Evolutionary conservation across 2,329 filamentous ascomycete species (phyloP).

Genomic region (Colletotrichum paranaense): DNA sequence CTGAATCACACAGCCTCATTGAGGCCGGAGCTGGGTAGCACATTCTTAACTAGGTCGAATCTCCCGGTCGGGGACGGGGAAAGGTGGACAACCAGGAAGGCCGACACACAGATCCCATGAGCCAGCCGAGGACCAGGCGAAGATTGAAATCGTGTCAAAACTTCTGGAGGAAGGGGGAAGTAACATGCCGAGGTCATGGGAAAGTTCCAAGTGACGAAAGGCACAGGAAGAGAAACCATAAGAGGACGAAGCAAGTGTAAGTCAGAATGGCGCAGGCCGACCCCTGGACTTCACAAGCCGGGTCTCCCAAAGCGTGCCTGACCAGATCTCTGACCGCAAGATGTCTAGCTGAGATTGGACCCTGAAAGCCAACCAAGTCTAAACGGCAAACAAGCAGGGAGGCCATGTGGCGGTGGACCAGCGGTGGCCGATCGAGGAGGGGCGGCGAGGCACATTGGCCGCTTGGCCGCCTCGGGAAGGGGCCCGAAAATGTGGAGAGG

Average conservation of each 20-base stretch:
- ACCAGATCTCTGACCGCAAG: slow-evolving; percentile 9
- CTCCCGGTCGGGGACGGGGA: slow-evolving; percentile 3
- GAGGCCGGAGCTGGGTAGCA: background rate
- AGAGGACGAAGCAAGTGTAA: background rate
- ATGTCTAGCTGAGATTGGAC: slow-evolving; percentile 6
- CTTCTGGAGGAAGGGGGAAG: background rate
- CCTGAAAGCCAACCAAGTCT: slow-evolving; percentile 16
- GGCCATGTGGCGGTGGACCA: slow-evolving; percentile 34
- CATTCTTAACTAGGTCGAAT: background rate
- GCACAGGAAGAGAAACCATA: background rate
- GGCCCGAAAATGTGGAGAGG: slow-evolving; percentile 30
- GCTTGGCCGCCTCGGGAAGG: slow-evolving; percentile 34
- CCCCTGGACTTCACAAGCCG: background rate
- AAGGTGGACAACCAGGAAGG: background rate
- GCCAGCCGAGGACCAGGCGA: background rate
- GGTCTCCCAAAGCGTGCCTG: background rate
- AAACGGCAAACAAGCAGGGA: slow-evolving; percentile 17
- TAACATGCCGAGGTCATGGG: background rate
- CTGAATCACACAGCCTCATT: background rate
- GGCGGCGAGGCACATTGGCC: slow-evolving; percentile 32
- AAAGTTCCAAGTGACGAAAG: background rate
- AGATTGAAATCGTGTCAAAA: background rate
- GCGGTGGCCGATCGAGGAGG: slow-evolving; percentile 28
- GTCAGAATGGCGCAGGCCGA: background rate
- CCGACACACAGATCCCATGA: background rate